Base-by-base conservation (phyloP, 2,329 filamentous ascomycete species). In the Ophiognomonia clavigignenti-juglandacearum region DNA sequence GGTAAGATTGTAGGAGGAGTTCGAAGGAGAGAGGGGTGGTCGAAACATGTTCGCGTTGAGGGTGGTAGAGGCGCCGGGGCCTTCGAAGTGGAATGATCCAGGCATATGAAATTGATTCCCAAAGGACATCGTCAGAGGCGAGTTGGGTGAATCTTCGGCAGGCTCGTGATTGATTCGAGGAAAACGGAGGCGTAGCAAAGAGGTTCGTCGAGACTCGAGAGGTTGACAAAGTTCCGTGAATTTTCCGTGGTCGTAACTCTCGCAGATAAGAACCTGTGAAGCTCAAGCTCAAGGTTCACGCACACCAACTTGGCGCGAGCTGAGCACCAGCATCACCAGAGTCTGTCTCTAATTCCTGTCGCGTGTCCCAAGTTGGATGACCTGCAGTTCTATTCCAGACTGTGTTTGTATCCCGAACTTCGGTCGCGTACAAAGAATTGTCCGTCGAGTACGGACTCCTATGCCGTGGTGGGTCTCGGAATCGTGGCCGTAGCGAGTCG, bases 11-110 rank as follows among this genome's bases (percentile, higher is more conserved):
- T 61, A 56, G 6, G 45, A 41, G 2, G 54, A 60, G 0, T 55
- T 43, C 0, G 60, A 56, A 1, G 61, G 57, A 1, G 62, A 61
- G 9, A 49, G 48, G 1, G 64, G 64, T 8, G 63, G 63, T 2
- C 60, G 61, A 45, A 64, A 65, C 31, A 67, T 54, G 46, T 60
- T 55, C 19, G 63, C 58, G 43, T 59, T 63, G 3, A 66, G 56
- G 4, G 56, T 46, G 16, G 61, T 54, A 7, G 52, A 45, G 20
- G 59, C 26, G 6, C 48, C 48, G 31, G 51, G 51, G 24, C 52
- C 45, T 19, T 53, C 37, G 43, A 63, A 58, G 26, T 57, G 49
- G 46, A 61, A 66, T 31, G 57, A 59, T 16, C 64, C 64, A 5
- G 60, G 60, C 47, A 63, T 47, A 37, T 62, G 59, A 43, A 61